Percentiles rank a stretch among this genome's conserved stretches.
Evolutionary conservation across 768 basidiomycete genomes (phyloP).

Genomic region (Tylopilus rubrobrunneus): DNA sequence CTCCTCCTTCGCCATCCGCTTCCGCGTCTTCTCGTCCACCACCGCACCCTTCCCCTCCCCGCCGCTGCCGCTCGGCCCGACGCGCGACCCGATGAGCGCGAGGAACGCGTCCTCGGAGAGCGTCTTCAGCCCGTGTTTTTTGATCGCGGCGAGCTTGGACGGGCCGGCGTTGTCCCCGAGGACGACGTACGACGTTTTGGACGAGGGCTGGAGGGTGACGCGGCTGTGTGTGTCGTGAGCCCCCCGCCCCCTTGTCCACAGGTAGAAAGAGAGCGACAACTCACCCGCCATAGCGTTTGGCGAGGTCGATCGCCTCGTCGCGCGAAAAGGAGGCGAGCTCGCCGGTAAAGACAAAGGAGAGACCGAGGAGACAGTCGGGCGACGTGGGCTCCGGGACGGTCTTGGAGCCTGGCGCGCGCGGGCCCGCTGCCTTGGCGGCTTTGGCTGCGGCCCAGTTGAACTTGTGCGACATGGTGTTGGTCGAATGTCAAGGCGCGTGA

Average conservation of each 20-base stretch:
- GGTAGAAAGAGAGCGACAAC: conserved; percentile 24
- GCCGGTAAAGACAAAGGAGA: conserved; percentile 94
- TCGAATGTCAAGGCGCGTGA: not conserved
- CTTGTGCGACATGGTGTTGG: not conserved
- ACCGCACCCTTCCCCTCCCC: conserved; percentile 27
- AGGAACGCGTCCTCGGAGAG: conserved; percentile 87
- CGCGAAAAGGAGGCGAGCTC: conserved; percentile 84
- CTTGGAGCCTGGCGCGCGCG: conserved; percentile 55
- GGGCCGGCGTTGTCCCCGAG: conserved; percentile 87
- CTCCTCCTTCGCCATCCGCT: conserved; percentile 79
- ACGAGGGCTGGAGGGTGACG: conserved; percentile 83
- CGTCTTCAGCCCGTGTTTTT: conserved; percentile 72
- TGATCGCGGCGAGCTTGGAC: conserved; percentile 81
- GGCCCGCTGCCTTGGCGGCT: conserved; percentile 61
- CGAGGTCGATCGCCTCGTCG: conserved; percentile 82
- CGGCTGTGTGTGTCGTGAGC: conserved; percentile 47
- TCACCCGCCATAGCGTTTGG: conserved; percentile 90
- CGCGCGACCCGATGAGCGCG: conserved; percentile 70
- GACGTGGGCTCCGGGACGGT: conserved; percentile 64
- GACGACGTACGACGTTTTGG: conserved; percentile 86
- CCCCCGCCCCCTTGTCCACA: no score
- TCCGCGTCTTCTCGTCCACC: conserved; percentile 75
- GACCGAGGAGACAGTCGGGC: conserved; percentile 78
- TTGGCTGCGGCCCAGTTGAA: conserved; percentile 49
- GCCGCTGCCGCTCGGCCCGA: conserved; percentile 34